Base-by-base conservation (phyloP, 1,139 yeast genomes). In the Blastobotrys aristatus region DNA sequence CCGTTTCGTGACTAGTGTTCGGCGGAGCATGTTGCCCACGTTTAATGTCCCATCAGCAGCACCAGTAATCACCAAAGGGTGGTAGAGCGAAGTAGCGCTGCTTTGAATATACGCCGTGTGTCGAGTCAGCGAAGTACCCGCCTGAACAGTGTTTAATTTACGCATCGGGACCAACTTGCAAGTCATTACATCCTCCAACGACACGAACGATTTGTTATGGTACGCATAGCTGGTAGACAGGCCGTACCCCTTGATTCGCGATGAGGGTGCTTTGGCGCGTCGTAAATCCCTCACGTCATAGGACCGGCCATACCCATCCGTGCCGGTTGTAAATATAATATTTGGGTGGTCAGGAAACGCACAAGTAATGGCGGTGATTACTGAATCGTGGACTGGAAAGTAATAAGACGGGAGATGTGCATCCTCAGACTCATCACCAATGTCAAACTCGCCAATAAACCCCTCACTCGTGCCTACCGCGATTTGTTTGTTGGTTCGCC, bases 381-480 rank as follows among this genome's bases (percentile, higher is more conserved):
- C 73, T 1, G 81, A 73, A 11, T 76, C 76, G 27, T 79, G 75
- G 1, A 80, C 58, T 14, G 75, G 73, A 22, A 61, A 57, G 29
- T 69, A 59, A 39, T 67, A 82, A 0, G 82, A 76, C 0, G 89
- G 89, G 1, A 60, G 49, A 4, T 26, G 43, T 17, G 45, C 50
- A 2, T 52, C 55, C 0, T 56, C 43, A 1, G 50, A 37, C 13
- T 26, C 43, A 34, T 56, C 59, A 11, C 58, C 47, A 1, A 84
- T 60, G 26, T 75, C 70, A 57, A 76, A 82, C 58, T 85, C 94
- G 0, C 82, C 82, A 6, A 88, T 65, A 32, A 70, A 71, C 0
- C 97, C 97, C 49, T 79, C 77, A 0, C 73, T 66, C 6, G 82
- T 74, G 0, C 95, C 96, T 29, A 80, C 79, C 1, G 83, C 60